Conservation (phyloP, 257 asterid species). For the Nicotiana benthamiana region DNA sequence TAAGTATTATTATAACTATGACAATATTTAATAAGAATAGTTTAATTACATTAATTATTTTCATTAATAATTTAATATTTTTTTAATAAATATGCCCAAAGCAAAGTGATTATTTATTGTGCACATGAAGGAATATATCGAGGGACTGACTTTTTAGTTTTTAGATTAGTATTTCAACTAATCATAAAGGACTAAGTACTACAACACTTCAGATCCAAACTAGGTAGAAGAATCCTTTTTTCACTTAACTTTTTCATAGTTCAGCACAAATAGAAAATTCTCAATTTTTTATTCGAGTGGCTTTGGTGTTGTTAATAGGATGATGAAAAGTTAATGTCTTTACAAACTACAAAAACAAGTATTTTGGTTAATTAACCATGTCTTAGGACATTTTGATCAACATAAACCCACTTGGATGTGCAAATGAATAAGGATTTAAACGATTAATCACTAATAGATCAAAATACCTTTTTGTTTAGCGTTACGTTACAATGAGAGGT, state of each 20-base stretch:
- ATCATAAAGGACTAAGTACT: not conserved
- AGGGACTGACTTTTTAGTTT: not conserved
- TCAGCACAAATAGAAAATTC: not conserved
- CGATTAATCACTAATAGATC: not conserved
- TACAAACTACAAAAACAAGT: not conserved
- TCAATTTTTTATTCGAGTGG: not conserved
- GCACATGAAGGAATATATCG: not conserved
- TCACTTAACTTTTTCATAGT: not conserved
- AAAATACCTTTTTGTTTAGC: not conserved
- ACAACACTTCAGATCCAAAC: constrained; percentile 3
- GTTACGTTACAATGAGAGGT: not conserved
- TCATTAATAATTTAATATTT: too few species aligned
- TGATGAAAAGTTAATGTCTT: not conserved
- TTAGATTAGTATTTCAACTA: not conserved
- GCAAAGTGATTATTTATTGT: too few species aligned
- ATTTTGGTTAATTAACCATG: not conserved
- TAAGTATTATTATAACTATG: too few species aligned
- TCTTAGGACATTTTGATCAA: not conserved
- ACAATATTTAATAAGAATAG: too few species aligned
- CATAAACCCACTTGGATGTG: not conserved
- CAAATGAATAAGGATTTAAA: not conserved
- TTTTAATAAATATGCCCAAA: too few species aligned
- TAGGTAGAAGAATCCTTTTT: not conserved
- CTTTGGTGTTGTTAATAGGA: not conserved
- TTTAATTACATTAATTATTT: too few species aligned